phyloP scores from a whole-genome alignment of 805 yeast species.

The Suhomyces tanzawaensis region DNA sequence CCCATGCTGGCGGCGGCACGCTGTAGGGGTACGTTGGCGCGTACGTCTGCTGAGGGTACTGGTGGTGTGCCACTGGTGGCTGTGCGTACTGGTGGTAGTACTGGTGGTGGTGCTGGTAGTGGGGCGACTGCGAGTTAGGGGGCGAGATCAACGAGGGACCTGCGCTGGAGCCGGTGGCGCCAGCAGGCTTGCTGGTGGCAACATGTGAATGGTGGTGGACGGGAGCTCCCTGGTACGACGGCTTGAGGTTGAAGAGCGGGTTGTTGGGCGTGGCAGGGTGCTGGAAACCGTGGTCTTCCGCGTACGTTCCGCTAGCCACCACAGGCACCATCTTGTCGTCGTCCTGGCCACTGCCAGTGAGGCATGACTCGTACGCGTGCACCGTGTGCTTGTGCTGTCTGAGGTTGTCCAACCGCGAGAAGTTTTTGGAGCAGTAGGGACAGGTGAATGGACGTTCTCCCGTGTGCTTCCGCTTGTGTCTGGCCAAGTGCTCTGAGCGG shows the following conservation, averaged over 20 bases:
- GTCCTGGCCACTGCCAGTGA: conserved; percentile 5
- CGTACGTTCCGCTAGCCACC: background rate
- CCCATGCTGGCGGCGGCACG: conserved; percentile 3
- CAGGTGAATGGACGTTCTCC: conserved; percentile 94
- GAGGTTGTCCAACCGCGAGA: conserved; percentile 81
- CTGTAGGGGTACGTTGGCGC: background rate
- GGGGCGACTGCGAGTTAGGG: conserved; percentile 26
- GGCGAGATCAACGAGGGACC: conserved; percentile 20
- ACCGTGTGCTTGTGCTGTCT: conserved; percentile 87
- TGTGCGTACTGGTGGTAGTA: conserved; percentile 3
- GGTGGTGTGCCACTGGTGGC: conserved; percentile 15
- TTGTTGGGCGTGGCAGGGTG: conserved; percentile 13
- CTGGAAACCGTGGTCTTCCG: background rate
- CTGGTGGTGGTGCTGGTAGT: conserved; percentile 12
- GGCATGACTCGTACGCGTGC: conserved; percentile 40
- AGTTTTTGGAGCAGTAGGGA: conserved; percentile 73
- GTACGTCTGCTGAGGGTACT: conserved; percentile 10
- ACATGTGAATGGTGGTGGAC: conserved; percentile 1
- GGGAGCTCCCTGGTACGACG: background rate
- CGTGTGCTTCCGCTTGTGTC: conserved; percentile 90
- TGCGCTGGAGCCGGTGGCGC: background rate
- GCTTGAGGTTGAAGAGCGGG: conserved; percentile 7
- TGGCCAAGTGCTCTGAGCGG: conserved; percentile 85
- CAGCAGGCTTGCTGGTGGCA: background rate
- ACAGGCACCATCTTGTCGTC: conserved; percentile 2